Base-by-base conservation (phyloP, 768 basidiomycete genomes). In the Tephrocybe rancida region DNA sequence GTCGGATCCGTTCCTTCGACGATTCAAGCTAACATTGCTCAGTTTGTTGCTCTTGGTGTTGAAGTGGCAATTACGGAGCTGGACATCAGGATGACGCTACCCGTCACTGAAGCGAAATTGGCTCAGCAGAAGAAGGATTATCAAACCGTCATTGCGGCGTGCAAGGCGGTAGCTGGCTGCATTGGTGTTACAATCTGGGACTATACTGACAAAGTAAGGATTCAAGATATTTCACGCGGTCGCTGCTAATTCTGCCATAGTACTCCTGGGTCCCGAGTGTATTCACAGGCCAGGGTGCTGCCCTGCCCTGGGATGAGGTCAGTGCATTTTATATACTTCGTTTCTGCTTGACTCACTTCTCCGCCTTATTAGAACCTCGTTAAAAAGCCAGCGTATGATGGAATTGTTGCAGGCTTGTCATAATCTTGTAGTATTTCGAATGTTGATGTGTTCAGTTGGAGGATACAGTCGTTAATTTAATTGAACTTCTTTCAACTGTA, bases 21-120 rank as follows among this genome's bases (percentile, higher is more conserved):
- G 10, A 64, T 87, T 44, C 70, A 77, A 50, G 64, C 72, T 2
- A 80, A 81, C 54, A 68, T 86, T 50, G 63, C 77, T 55, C 71
- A 76, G 45, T 80, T 87, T 62, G 76, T 80, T 11, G 77, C 77
- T 10, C 78, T 86, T 24, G 85, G 87, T 3, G 70, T 88, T 38
- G 86, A 87, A 59, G 81, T 87, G 22, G 85, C 85, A 9, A 79
- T 87, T 58, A 88, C 86, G 2, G 86, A 87, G 63, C 76, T 88
- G 44, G 86, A 88, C 61, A 83, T 83, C 60, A 75, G 85, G 44
- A 83, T 85, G 74, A 74, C 73, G 7, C 69, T 81, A 10, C 85
- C 84, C 13, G 74, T 70, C 11, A 83, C 82, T 2, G 57, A 65
- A 7, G 77, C 76, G 1, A 68, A 78, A 29, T 71, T 82, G 27